A percentile compares a stretch with the other conserved stretches of the same genome.
phyloP scores from a whole-genome alignment of 495 filamentous ascomycete genomes.

The Cudoniella acicularis region DNA sequence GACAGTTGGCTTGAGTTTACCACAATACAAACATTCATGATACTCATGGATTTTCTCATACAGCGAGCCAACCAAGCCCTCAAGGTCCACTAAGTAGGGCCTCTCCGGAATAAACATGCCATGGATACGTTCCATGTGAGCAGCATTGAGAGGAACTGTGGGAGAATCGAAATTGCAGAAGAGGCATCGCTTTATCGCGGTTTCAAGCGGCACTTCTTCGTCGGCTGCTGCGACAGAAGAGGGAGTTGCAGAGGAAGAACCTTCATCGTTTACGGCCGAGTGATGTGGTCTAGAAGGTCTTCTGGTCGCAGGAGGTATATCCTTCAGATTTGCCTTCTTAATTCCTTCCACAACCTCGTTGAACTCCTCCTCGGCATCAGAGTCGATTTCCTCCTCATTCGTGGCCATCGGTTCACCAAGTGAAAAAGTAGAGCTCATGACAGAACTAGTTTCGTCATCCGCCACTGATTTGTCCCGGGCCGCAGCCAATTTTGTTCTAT shows the following conservation, averaged over 20 bases:
- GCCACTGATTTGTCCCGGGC: slow-evolving; percentile 29
- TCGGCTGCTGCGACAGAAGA: slow-evolving; percentile 19
- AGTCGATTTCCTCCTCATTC: slow-evolving; percentile 45
- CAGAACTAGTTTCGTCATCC: slow-evolving; percentile 73
- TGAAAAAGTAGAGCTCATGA: slow-evolving; percentile 89
- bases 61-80: slow-evolving; percentile 75
- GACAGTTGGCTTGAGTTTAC: slow-evolving; percentile 67
- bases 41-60: slow-evolving; percentile 69
- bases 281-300: slow-evolving; percentile 24
- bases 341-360: slow-evolving; percentile 73
- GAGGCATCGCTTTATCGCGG: slow-evolving; percentile 65
- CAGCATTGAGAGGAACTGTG: slow-evolving; percentile 64
- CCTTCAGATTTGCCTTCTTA: slow-evolving; percentile 66
- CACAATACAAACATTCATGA: slow-evolving; percentile 82
- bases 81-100: slow-evolving; percentile 72
- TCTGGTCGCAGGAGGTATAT: slow-evolving; percentile 35
- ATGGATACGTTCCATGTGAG: slow-evolving; percentile 89
- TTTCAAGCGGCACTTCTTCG: slow-evolving; percentile 31
- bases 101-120: slow-evolving; percentile 95
- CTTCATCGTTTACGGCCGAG: slow-evolving; percentile 25
- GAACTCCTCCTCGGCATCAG: slow-evolving; percentile 64
- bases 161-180: slow-evolving; percentile 86
- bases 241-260: slow-evolving; percentile 12
- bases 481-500: slow-evolving; percentile 61
- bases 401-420: slow-evolving; percentile 58